Evolutionary conservation across 2,329 filamentous ascomycete species (phyloP), one percentile per base, ranked within the genome.

Genomic region (Cladosporium sp.): DNA sequence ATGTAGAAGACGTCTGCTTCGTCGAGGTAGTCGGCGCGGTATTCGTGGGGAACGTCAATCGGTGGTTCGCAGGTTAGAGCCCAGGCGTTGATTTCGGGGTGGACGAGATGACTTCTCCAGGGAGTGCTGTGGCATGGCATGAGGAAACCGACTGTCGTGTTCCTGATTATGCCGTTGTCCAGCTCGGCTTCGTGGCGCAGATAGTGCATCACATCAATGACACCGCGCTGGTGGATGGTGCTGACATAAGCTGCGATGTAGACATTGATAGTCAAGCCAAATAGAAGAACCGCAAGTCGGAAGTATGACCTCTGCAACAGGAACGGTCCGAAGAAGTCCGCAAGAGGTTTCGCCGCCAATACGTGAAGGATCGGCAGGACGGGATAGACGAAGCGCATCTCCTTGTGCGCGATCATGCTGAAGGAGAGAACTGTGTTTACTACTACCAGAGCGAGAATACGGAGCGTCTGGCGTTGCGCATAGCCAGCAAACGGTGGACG

Each of bases 101-200:
- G 86, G 67, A 96, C 83, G 46, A 98, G 85, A 74, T 96, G 91
- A 18, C 90, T 93, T 72, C 93, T 90, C 94, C 95, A 98, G 2
- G 95, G 94, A 0, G 94, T 98, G 70, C 91, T 91, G 82, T 99
- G 95, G 80, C 95, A 99, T 11, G 95, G 95, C 85, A 93, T 96
- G 28, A 99, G 84, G 79, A 98, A 97, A 23, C 90, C 89, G 37
- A 89, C 81, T 3, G 85, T 85, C 31, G 85, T 84, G 66, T 72
- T 76, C 21, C 65, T 56, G 10, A 50, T 23, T 3, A 3, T 18
- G 7, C 37, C 86, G 78, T 31, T 44, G 23, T 63, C 16, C 53
- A 77, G 78, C 76, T 91, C 86, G 76, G 92, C 92, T 72, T 92
- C 85, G 49, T 82, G 77, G n/a, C 94, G 89, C 57, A 99, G 84